Percentiles rank a stretch among this genome's conserved stretches.
These are phyloP conservation scores for Telopea speciosissima DNA, from an alignment of 177 flowering plant genomes.

Conservation along the genomic window DNA sequence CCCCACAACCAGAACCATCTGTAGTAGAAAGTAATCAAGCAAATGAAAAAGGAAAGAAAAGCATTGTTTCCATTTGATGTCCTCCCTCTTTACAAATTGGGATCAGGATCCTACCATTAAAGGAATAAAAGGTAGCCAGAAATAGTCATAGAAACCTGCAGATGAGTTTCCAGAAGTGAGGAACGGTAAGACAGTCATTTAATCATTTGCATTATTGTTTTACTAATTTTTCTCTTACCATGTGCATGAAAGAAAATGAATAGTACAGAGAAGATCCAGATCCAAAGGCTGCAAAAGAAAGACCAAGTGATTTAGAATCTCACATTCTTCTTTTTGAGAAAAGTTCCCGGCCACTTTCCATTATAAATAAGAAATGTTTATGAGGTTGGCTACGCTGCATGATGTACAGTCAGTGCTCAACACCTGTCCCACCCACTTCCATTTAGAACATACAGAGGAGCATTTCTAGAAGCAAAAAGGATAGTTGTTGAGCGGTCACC, in stretches of 20 bases:
- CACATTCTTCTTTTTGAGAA: no score
- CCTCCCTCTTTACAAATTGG: neutral
- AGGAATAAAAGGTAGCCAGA: conserved; percentile 46
- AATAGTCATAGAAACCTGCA: conserved; percentile 38
- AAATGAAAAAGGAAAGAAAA: neutral
- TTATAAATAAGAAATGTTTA: no score
- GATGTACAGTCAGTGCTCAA: no score
- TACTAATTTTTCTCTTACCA: conserved; percentile 23
- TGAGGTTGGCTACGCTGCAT: no score
- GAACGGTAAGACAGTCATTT: no score
- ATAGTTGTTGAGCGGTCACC: no score
- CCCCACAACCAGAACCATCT: conserved; percentile 33
- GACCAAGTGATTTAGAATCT: neutral
- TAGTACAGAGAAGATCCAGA: conserved; percentile 49
- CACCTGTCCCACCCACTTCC: no score
- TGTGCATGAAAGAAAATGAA: conserved; percentile 67
- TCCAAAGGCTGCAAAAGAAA: conserved; percentile 52
- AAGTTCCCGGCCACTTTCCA: no score
- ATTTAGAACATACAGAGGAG: no score
- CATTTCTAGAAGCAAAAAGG: no score
- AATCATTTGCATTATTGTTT: no score
- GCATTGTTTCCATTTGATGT: neutral
- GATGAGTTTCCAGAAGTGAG: neutral
- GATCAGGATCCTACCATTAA: conserved; percentile 22
- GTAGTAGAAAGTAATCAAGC: conserved; percentile 3